Evolutionary conservation across 2,329 filamentous ascomycete genomes (phyloP).

Genomic region (Graphiopsis chlorocephala): DNA sequence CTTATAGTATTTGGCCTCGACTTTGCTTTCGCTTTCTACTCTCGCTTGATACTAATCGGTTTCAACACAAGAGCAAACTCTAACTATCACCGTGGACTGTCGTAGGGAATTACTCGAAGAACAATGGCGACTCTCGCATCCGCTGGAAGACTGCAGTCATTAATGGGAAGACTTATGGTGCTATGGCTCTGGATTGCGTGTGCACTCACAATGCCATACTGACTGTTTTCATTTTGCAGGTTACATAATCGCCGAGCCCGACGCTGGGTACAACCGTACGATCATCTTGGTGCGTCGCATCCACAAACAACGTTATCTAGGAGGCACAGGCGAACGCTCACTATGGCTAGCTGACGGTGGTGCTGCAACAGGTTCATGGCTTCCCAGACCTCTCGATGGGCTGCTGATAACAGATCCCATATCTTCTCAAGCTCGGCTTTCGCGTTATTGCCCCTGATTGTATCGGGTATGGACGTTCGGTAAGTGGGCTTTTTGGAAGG

Average conservation of each 20-base stretch:
- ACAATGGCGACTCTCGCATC: background rate
- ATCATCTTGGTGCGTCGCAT: background rate
- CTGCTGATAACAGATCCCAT: constrained; percentile 87
- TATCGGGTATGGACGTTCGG: constrained; percentile 71
- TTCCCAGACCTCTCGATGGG: constrained; percentile 73
- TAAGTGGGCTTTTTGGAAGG: background rate
- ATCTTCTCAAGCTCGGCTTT: constrained; percentile 67
- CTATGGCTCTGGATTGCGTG: background rate
- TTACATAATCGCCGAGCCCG: background rate
- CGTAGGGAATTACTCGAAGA: background rate
- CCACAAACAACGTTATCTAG: background rate
- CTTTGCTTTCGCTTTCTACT: background rate
- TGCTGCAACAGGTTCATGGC: constrained; percentile 55
- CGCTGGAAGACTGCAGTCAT: background rate
- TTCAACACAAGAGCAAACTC: background rate
- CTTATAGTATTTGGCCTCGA: background rate
- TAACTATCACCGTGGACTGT: background rate
- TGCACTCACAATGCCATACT: background rate
- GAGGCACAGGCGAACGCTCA: background rate
- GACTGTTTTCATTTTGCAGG: background rate
- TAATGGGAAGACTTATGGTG: constrained; percentile 4
- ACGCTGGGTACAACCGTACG: background rate
- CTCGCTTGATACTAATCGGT: too few species aligned
- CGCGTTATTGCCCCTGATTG: constrained; percentile 82
- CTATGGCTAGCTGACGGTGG: background rate